Evolutionary conservation across 768 basidiomycete genomes (phyloP).

Genomic region (Collybia sp.): DNA sequence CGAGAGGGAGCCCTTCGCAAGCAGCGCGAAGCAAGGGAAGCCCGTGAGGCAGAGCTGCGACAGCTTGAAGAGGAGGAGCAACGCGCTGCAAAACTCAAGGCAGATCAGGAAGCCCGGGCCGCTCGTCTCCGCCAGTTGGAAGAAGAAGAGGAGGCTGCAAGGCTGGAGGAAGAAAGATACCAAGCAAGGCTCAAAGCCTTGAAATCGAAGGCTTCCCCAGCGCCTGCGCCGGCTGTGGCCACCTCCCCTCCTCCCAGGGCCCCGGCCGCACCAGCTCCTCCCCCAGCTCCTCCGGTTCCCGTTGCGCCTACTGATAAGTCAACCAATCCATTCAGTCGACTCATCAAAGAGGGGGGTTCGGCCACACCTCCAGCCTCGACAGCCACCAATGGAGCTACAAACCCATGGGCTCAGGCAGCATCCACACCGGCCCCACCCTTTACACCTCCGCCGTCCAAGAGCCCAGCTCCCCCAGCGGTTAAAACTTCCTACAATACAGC

Average conservation of each 20-base stretch:
- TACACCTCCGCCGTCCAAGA: conserved; percentile 37
- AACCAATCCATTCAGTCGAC: conserved; percentile 78
- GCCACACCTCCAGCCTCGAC: conserved; percentile 27
- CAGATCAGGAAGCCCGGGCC: conserved; percentile 63
- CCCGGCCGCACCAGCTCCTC: conserved; percentile 28
- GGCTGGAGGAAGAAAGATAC: conserved; percentile 37
- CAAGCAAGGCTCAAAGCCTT: conserved; percentile 32
- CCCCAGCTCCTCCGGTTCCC: conserved; percentile 26
- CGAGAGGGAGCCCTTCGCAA: conserved; percentile 71
- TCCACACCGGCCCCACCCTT: conserved; percentile 32
- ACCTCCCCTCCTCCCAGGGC: conserved; percentile 24
- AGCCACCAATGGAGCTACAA: conserved; percentile 42
- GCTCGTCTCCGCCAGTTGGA: conserved; percentile 72
- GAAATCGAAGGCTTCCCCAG: conserved; percentile 28
- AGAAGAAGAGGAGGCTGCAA: conserved; percentile 49
- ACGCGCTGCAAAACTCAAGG: conserved; percentile 39
- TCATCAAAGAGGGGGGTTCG: conserved; percentile 46
- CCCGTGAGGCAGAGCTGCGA: conserved; percentile 63
- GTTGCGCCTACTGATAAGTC: conserved; percentile 40
- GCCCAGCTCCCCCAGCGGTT: conserved; percentile 47
- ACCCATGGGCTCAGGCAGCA: conserved; percentile 58
- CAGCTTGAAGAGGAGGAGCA: conserved; percentile 61
- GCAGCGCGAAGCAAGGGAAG: conserved; percentile 47
- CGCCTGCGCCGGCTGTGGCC: conserved; percentile 22
- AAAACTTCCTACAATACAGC: conserved; percentile 62